Conservation (phyloP, 768 basidiomycete species). For the Cyclocybe cylindracea region DNA sequence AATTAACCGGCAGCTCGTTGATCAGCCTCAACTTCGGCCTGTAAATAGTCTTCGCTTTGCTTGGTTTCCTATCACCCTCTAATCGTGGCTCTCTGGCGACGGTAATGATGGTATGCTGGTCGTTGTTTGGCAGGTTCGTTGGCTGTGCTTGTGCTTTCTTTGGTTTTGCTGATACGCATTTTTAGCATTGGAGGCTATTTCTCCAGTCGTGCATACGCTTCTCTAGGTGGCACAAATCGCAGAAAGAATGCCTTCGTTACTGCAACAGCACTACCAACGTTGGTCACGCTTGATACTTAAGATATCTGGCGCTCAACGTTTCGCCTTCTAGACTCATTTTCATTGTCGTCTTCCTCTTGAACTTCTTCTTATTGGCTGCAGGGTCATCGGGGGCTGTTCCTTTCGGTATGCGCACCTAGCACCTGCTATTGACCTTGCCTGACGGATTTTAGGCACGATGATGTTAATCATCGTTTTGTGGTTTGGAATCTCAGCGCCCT, state of each 20-base stretch:
- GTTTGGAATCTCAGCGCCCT: slow-evolving; percentile 93
- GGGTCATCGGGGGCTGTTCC: slow-evolving; percentile 95
- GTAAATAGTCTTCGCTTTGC: slow-evolving; percentile 78
- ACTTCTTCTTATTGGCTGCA: slow-evolving; percentile 83
- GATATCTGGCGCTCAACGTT: neutral
- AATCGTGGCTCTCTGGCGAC: slow-evolving; percentile 94
- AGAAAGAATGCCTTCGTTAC: slow-evolving; percentile 86
- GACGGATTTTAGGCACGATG: slow-evolving; percentile 63
- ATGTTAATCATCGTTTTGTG: slow-evolving; percentile 81
- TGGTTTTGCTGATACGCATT: slow-evolving; percentile 8
- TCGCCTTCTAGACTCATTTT: slow-evolving; percentile 67
- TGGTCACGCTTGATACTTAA: slow-evolving; percentile 24
- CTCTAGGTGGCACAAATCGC: slow-evolving; percentile 76
- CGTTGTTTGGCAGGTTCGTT: slow-evolving; percentile 81
- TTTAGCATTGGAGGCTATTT: slow-evolving; percentile 84
- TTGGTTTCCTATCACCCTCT: slow-evolving; percentile 94
- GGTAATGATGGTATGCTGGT: slow-evolving; percentile 94
- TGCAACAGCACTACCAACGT: slow-evolving; percentile 88
- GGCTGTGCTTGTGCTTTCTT: neutral
- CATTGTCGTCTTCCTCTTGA: slow-evolving; percentile 82
- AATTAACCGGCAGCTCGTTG: neutral
- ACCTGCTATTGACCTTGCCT: neutral
- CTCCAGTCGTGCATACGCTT: slow-evolving; percentile 79
- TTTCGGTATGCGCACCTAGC: slow-evolving; percentile 59
- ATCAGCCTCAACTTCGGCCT: neutral